Conservation (phyloP, 805 yeast genomes). For the Sugiyamaella qingdaonensis region DNA sequence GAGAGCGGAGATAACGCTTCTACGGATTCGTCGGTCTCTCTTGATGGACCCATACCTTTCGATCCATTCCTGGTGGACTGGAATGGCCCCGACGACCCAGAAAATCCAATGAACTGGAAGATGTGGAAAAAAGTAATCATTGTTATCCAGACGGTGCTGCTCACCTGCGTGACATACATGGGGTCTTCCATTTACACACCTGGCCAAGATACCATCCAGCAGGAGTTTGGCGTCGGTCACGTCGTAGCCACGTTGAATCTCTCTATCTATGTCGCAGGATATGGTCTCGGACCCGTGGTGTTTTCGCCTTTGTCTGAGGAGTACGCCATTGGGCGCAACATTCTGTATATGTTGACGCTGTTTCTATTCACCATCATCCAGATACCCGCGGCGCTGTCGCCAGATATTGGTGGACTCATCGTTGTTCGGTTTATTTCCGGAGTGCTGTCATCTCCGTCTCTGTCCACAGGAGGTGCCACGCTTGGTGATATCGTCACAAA, state of each 20-base stretch:
- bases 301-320: conserved; percentile 53
- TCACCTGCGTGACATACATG: conserved; percentile 53
- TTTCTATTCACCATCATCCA: conserved; percentile 48
- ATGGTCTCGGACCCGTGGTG: conserved; percentile 54
- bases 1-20: not conserved
- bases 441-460: conserved; percentile 72
- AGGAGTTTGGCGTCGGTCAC: conserved; percentile 41
- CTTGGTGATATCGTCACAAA: conserved; percentile 50
- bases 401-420: conserved; percentile 47
- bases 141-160: conserved; percentile 38
- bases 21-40: not conserved
- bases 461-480: conserved; percentile 76
- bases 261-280: conserved; percentile 53
- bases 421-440: conserved; percentile 67
- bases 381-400: conserved; percentile 48
- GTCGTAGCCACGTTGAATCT: conserved; percentile 50
- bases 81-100: conserved; percentile 32
- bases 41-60: too few relatives aligned
- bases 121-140: conserved; percentile 37
- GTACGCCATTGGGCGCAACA: conserved; percentile 49
- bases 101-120: conserved; percentile 57
- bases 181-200: conserved; percentile 60
- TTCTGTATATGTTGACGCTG: conserved; percentile 45
- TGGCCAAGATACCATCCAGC: conserved; percentile 39
- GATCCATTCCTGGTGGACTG: conserved; percentile 29